A percentile compares a stretch with the other conserved stretches of the same genome.
Evolutionary conservation across 139 green algal genomes (phyloP).

Genomic region (Coccomyxa sp.): DNA sequence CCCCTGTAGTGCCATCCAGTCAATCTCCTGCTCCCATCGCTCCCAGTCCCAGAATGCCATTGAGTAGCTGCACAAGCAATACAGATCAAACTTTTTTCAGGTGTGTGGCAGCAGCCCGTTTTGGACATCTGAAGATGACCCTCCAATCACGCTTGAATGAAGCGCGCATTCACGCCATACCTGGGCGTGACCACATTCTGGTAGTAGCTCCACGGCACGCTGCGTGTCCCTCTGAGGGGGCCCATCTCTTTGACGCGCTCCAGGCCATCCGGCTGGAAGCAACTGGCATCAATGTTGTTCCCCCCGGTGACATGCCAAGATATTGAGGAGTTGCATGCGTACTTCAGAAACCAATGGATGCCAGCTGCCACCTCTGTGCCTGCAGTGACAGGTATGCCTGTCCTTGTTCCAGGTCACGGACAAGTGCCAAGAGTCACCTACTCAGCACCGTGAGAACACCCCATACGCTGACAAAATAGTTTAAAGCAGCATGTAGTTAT

Average conservation of each 20-base stretch:
- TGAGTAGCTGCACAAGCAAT: conserved; percentile 21
- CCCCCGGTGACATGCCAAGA: conserved; percentile 37
- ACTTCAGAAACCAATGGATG: conserved; percentile 43
- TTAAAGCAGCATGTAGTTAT: not conserved
- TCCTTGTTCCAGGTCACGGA: not conserved
- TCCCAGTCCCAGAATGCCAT: conserved; percentile 44
- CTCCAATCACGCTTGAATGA: too few relatives aligned
- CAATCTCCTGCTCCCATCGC: conserved; percentile 42
- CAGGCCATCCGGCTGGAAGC: not conserved
- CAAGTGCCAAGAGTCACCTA: not conserved
- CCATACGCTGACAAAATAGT: not conserved
- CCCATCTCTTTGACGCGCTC: not conserved
- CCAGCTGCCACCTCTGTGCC: conserved; percentile 32
- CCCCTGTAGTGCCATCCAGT: conserved; percentile 52
- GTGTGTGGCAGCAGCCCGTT: too few relatives aligned
- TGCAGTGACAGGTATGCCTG: not conserved
- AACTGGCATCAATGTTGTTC: conserved; percentile 15
- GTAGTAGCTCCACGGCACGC: conserved; percentile 36
- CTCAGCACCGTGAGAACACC: not conserved
- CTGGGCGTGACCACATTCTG: conserved; percentile 44
- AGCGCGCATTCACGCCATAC: not conserved
- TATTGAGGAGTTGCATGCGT: conserved; percentile 22
- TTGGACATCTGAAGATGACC: too few relatives aligned
- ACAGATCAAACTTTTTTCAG: too few relatives aligned
- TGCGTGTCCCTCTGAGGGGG: not conserved